Evolutionary conservation across 2,329 filamentous ascomycete species (phyloP).

Genomic region (Alternaria sp.): DNA sequence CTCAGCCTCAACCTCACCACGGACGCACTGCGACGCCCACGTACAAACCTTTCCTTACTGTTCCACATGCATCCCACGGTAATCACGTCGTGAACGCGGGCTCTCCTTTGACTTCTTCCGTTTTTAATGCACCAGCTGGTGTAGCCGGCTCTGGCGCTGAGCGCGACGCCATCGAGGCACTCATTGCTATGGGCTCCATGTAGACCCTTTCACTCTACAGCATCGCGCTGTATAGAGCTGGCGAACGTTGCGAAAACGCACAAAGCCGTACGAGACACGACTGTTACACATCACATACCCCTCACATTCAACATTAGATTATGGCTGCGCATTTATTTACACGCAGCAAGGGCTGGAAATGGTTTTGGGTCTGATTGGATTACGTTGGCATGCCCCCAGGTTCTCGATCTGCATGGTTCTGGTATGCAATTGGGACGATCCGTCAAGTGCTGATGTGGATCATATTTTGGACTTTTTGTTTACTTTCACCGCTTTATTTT

Average conservation of each 20-base stretch:
- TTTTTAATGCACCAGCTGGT: slow-evolving; percentile 36
- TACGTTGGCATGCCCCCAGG: slow-evolving; percentile 29
- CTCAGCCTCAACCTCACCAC: slow-evolving; percentile 20
- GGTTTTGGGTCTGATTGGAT: slow-evolving; percentile 17
- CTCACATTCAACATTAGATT: slow-evolving; percentile 11
- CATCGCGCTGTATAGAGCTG: background rate
- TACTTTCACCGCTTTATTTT: slow-evolving; percentile 1
- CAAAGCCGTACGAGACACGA: background rate
- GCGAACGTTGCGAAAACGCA: background rate
- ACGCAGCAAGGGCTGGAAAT: slow-evolving; percentile 2
- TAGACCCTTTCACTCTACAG: slow-evolving; percentile 32
- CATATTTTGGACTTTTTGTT: slow-evolving; percentile 19
- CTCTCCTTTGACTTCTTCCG: slow-evolving; percentile 22
- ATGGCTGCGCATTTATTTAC: slow-evolving; percentile 2
- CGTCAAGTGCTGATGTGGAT: slow-evolving; percentile 52
- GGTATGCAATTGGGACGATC: slow-evolving; percentile 41
- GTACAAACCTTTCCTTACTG: slow-evolving; percentile 35
- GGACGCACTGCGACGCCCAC: slow-evolving; percentile 28
- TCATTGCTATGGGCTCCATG: slow-evolving; percentile 78
- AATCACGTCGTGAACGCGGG: slow-evolving; percentile 36
- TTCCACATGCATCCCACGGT: slow-evolving; percentile 41
- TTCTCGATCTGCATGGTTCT: slow-evolving; percentile 22
- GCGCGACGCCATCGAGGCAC: slow-evolving; percentile 80
- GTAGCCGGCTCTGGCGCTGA: slow-evolving; percentile 59
- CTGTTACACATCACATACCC: background rate